Evolutionary conservation across 345 rosid species (phyloP).

Genomic region (Viola odorata): DNA sequence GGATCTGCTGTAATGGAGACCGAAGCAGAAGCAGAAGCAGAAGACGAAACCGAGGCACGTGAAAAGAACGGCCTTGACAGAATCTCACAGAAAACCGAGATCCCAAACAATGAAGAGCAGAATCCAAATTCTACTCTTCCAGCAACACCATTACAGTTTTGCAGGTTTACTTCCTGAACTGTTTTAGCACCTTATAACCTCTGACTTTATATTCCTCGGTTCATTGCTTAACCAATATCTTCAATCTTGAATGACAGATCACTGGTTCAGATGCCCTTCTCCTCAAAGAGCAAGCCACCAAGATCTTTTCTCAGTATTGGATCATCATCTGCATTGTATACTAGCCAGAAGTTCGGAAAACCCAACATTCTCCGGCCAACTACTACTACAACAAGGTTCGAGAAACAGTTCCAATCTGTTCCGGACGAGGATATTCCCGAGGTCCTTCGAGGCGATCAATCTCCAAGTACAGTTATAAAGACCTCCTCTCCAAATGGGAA

Average conservation of each 20-base stretch:
- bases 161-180: constrained; percentile 44
- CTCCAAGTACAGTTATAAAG: constrained; percentile 49
- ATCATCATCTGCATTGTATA: constrained; percentile 33
- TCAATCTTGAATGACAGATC: constrained; percentile 38
- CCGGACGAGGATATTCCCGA: constrained; percentile 63
- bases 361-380: constrained; percentile 35
- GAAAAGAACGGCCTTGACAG: constrained; percentile 36
- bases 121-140: constrained; percentile 52
- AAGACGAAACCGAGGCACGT: constrained; percentile 51
- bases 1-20: constrained; percentile 49
- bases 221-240: constrained; percentile 10
- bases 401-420: constrained; percentile 40
- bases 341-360: constrained; percentile 35
- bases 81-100: constrained; percentile 34
- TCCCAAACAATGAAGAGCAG: constrained; percentile 50
- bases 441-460: constrained; percentile 39
- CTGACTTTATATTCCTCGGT: neutral
- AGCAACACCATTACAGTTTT: constrained; percentile 59
- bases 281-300: constrained; percentile 64
- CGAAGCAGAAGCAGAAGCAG: constrained; percentile 32
- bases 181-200: neutral
- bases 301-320: constrained; percentile 47
- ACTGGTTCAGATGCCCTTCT: constrained; percentile 57
- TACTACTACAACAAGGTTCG: constrained; percentile 29
- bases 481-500: constrained; percentile 82